A percentile compares a stretch with the other conserved stretches of the same genome.
Evolutionary conservation across 257 asterid genomes (phyloP).

Genomic region (Fraxinus quadrangulata): DNA sequence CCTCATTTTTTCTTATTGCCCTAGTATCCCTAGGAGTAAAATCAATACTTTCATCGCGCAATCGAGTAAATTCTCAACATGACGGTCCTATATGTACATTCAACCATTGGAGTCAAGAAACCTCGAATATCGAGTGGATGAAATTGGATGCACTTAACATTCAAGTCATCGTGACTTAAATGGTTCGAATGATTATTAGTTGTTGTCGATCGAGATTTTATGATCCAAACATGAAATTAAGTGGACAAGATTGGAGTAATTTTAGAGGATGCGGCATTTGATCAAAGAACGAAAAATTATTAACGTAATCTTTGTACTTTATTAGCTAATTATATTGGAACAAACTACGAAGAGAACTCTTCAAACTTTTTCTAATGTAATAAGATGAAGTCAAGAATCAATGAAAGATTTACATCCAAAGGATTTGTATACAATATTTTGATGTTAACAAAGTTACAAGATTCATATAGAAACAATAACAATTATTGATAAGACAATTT

Average conservation of each 20-base stretch:
- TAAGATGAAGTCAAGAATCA: constrained; percentile 12
- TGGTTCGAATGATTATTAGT: neutral
- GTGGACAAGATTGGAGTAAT: neutral
- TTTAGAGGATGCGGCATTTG: neutral
- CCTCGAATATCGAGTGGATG: no score
- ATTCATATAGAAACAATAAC: constrained; percentile 20
- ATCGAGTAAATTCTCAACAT: no score
- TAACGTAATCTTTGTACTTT: neutral
- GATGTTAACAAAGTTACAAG: constrained; percentile 14
- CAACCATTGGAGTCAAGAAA: no score
- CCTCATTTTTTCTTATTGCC: neutral
- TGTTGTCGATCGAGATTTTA: neutral
- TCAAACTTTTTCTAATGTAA: neutral
- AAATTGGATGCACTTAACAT: no score
- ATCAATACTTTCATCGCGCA: no score
- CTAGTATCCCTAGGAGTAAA: neutral
- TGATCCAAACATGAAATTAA: no score
- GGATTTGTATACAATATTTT: constrained; percentile 24
- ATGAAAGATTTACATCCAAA: constrained; percentile 27
- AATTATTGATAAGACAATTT: constrained; percentile 20
- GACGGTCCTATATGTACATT: no score
- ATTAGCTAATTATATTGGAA: neutral
- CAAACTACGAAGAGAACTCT: neutral
- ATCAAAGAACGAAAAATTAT: no score
- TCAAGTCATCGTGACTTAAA: no score